Percentiles rank a stretch among this genome's conserved stretches.
phyloP scores from a whole-genome alignment of 208 protist species.

The Angomonas ambiguus region DNA sequence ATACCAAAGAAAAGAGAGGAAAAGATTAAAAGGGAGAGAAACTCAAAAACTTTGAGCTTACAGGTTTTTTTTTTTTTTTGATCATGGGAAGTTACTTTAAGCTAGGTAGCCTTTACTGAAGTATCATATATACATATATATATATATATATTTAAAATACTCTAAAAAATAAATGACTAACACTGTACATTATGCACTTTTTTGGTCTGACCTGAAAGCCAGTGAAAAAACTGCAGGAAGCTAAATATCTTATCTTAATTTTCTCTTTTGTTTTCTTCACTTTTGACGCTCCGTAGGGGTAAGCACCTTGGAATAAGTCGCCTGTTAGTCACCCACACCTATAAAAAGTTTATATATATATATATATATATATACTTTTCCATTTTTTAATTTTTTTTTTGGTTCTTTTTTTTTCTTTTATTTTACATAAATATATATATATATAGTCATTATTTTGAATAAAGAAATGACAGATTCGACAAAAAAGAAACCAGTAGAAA shows the following conservation, averaged over 20 bases:
- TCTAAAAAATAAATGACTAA: too few relatives aligned
- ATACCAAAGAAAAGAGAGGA: background rate
- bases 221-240: too few relatives aligned
- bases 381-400: conserved; percentile 11
- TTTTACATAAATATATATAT: conserved; percentile 6
- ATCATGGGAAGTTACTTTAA: too few relatives aligned
- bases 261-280: background rate
- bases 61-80: too few relatives aligned
- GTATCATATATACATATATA: too few relatives aligned
- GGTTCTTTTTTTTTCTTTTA: conserved; percentile 8
- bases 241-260: too few relatives aligned
- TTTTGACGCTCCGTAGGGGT: background rate
- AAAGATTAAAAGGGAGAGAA: background rate
- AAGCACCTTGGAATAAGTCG: background rate
- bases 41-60: background rate
- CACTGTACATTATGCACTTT: too few relatives aligned
- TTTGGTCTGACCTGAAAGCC: too few relatives aligned
- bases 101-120: too few relatives aligned
- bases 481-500: background rate
- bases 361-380: conserved; percentile 6
- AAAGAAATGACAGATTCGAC: background rate
- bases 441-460: background rate
- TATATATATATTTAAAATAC: too few relatives aligned
- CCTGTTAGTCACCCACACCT: background rate
- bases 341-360: background rate